Percentiles rank a stretch among this genome's conserved stretches.
Evolutionary conservation across 1,139 yeast species (phyloP).

Genomic region (Torulaspora pretoriensis): DNA sequence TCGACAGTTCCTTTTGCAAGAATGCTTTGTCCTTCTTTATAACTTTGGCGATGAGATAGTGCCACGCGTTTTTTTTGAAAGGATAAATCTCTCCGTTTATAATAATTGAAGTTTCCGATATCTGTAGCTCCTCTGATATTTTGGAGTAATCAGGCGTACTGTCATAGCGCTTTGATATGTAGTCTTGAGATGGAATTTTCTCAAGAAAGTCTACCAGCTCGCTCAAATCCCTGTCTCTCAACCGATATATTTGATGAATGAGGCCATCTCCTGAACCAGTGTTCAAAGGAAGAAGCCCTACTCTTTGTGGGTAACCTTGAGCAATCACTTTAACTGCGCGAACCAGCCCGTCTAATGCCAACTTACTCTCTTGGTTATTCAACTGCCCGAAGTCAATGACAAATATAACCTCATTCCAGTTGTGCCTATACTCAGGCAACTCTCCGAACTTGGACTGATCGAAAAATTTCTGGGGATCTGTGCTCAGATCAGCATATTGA

Average conservation of each 20-base stretch:
- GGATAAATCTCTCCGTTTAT: constrained; percentile 67
- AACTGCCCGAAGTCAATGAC: constrained; percentile 59
- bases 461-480: constrained; percentile 44
- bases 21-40: constrained; percentile 31
- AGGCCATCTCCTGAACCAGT: constrained; percentile 22
- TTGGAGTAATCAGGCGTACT: constrained; percentile 24
- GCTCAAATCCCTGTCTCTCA: constrained; percentile 29
- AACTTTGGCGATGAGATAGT: constrained; percentile 33
- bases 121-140: constrained; percentile 43
- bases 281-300: constrained; percentile 70
- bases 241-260: constrained; percentile 40
- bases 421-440: constrained; percentile 66
- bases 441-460: constrained; percentile 48
- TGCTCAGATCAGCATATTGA: constrained; percentile 47
- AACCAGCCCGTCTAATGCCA: constrained; percentile 47
- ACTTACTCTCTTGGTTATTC: constrained; percentile 44
- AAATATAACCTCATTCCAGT: constrained; percentile 71
- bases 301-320: constrained; percentile 67
- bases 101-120: constrained; percentile 51
- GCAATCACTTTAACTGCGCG: constrained; percentile 46
- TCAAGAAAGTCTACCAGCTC: constrained; percentile 32
- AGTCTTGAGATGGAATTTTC: not conserved
- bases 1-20: constrained; percentile 25
- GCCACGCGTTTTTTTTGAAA: constrained; percentile 35
- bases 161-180: constrained; percentile 11